Evolutionary conservation across 2,329 filamentous ascomycete species (phyloP), one percentile per base, ranked within the genome.

Genomic region (Nannizziopsis barbatae): DNA sequence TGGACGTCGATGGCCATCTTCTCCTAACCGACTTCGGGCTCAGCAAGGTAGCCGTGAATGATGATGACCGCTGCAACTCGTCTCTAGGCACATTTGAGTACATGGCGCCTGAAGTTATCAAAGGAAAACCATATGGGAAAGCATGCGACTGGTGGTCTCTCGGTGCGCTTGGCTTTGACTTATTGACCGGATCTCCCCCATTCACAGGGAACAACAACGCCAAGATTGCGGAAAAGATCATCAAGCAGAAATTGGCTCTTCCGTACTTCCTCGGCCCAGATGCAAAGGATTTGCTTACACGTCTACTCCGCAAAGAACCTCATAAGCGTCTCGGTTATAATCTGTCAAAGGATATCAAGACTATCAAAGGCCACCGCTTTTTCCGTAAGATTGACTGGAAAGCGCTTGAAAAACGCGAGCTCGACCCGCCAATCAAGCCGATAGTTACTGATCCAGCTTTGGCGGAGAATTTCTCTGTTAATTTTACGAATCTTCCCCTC

Each of bases 91-190:
- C 92, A 0, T 83, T 95, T 50, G 92, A 96, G 65, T 98, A 98
- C 75, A 98, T 98, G 92, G 93, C 92, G 0, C 92, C 92, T 0
- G 92, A 98, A 68, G 85, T 98, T 45, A 80, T 98, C 52, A 77
- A 82, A 53, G 89, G 88, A 52, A 81, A 85, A 55, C 82, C 86
- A 56, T 98, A 98, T 65, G 89, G 90, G 60, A 90, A 89, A 65
- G 83, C 88, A 1, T 93, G 95, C 14, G 92, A 98, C 69, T 98
- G 90, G 90, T 98, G 92, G 92, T 95, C 89, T 3, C 82, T 98
- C 41, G 92, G 93, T 32, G 89, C 90, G 2, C 76, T 98, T 40
- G 88, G 86, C 31, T 94, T 83, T 65, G 92, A 98, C 64, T 74
- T 98, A 32, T 81, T 98, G 64, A 96, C 90, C 8, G 92, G 93